A percentile compares a stretch with the other conserved stretches of the same genome.
Evolutionary conservation across 257 asterid genomes (phyloP).

Genomic region (Fraxinus americana): DNA sequence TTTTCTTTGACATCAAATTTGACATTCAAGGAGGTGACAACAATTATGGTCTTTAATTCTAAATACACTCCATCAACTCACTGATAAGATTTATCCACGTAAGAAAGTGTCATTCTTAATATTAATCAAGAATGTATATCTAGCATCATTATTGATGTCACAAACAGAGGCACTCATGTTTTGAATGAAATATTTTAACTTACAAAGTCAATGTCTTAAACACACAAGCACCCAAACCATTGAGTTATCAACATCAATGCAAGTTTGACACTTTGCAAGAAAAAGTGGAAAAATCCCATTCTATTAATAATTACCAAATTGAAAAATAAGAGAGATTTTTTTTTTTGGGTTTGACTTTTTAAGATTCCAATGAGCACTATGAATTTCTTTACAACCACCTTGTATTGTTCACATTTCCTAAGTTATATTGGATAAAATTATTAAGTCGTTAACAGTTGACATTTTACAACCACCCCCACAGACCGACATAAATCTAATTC

Average conservation of each 20-base stretch:
- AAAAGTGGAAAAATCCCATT: not conserved
- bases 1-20: too few relatives aligned
- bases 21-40: too few relatives aligned
- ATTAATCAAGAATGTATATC: too few relatives aligned
- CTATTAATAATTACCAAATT: not conserved
- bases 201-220: not conserved
- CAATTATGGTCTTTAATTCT: too few relatives aligned
- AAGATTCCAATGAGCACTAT: not conserved
- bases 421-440: not conserved
- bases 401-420: not conserved
- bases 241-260: not conserved
- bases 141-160: too few relatives aligned
- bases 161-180: not conserved
- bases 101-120: too few relatives aligned
- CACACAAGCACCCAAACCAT: not conserved
- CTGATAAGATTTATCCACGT: too few relatives aligned
- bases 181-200: not conserved
- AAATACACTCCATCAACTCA: too few relatives aligned
- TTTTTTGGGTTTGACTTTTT: not conserved
- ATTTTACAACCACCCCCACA: constrained; percentile 38
- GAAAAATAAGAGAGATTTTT: not conserved
- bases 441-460: not conserved
- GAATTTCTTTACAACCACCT: constrained; percentile 31
- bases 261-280: not conserved
- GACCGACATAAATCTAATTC: too few relatives aligned